Base-by-base conservation (phyloP, 495 filamentous ascomycete species). In the Penicillium lividum region DNA sequence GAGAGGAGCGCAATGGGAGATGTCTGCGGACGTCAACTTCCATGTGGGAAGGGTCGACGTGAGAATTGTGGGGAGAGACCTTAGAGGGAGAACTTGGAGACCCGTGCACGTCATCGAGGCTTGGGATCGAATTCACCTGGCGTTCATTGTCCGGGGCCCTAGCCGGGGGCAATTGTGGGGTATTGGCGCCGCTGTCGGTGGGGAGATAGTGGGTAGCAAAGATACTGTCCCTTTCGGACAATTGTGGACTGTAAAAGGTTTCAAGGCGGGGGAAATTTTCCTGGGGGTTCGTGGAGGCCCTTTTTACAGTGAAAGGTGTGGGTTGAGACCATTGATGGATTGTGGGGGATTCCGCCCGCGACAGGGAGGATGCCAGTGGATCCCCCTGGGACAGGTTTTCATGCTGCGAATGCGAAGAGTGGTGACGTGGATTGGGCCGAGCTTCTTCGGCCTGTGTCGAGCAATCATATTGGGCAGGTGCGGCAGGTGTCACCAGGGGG, bases 141-240 rank as follows among this genome's bases (percentile, higher is more conserved):
- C 58, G 60, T 28, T 68, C 68, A 74, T 74, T 66, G 51, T 73
- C 61, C 42, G 58, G 51, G 53, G 67, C 67, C 57, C 62, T 63
- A 46, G 68, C 65, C 43, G 81, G 75, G 49, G 72, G 76, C 44
- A 81, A 69, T 61, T 77, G 75, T 58, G 84, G 82, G 64, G 80
- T 77, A 65, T 62, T 73, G 47, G 69, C 69, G 61, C 67, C 74
- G 62, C 72, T 80, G 55, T 81, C 81, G 44, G 79, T 76, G 43
- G 73, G 73, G 0, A 80, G 69, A 64, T 86, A 86, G 57, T 84
- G 79, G 2, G 83, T 85, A 44, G 84, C 84, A 62, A 86, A 86
- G 68, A 86, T 86, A 67, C 80, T 84, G 56, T 87, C 84, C 54
- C 84, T 69, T 62, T 87, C 84, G 11, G 82, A 82, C 63, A 86